phyloP scores from a whole-genome alignment of 73 alveolate species.

The Strombidium stylifer region DNA sequence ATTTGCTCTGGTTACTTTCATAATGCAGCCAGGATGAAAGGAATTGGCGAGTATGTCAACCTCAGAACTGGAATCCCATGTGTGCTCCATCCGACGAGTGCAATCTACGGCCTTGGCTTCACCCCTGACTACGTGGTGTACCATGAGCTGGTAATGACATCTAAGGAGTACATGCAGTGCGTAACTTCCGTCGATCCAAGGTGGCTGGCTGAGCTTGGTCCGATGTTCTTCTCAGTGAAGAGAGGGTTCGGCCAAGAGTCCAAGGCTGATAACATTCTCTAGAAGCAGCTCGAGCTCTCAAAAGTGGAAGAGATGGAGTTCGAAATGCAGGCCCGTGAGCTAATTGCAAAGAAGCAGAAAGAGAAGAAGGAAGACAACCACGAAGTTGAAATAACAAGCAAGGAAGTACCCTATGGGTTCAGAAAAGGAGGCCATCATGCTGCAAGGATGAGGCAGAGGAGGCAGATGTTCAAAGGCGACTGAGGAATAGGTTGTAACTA shows the following conservation, averaged over 20 bases:
- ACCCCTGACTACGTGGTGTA: conserved; percentile 99
- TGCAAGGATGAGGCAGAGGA: too few relatives aligned
- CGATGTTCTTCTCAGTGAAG: conserved; percentile 97
- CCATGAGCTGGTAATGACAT: conserved; percentile 99
- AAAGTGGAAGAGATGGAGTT: too few relatives aligned
- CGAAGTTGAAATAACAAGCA: too few relatives aligned
- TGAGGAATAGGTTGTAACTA: too few relatives aligned
- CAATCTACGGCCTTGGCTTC: conserved; percentile 98
- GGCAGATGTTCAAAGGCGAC: too few relatives aligned
- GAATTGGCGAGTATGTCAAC: conserved; percentile 98
- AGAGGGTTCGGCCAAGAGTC: conserved; percentile 74
- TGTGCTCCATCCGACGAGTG: conserved; percentile 99
- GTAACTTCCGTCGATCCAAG: conserved; percentile 99
- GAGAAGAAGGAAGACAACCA: too few relatives aligned
- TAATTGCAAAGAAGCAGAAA: too few relatives aligned
- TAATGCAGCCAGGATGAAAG: conserved; percentile 98
- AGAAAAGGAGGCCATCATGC: too few relatives aligned
- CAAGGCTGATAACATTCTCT: too few relatives aligned
- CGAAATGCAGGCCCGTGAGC: too few relatives aligned
- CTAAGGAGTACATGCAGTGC: conserved; percentile 98
- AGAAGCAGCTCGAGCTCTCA: too few relatives aligned
- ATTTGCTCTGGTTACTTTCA: conserved; percentile 99
- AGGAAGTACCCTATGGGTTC: too few relatives aligned
- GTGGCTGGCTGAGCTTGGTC: conserved; percentile 99
- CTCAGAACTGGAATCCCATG: conserved; percentile 99